Base-by-base conservation (phyloP, 306 rosid species). In the Acacia crassicarpa region DNA sequence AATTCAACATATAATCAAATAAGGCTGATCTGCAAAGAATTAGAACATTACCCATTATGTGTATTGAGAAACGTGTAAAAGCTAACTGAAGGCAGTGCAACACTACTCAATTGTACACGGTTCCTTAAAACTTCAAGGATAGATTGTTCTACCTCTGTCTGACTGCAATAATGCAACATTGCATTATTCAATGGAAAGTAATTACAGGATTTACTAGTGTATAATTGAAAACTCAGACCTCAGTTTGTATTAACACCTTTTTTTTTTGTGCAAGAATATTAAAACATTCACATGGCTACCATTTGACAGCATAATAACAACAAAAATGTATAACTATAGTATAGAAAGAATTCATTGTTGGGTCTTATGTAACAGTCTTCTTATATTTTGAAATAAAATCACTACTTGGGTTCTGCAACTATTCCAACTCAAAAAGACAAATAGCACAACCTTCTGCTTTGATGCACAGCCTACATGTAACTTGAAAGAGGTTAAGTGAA, bases 91-190 rank as follows among this genome's bases (percentile, higher is more conserved):
- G 99, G 99, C 77, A 95, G 87, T 46, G 97, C 96, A 74, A 86
- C 91, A 86, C 87, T 89, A 78, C 91, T 95, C 86, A 95, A 89
- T 89, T 95, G 98, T 79, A 95, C 99, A 73, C 99, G 94, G 86
- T 90, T 95, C 89, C 98, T 90, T 70, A 95, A 89, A 87, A 93
- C 99, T 56, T 95, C 99, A 82, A 95, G 94, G 84, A 95, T 93
- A 70, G 94, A 93, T 72, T 93, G 95, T 75, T 95, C 99, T 73
- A 93, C 97, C 84, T 92, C 98, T 49, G 92, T 68, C 45, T 96
- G 89, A 82, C 99, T 95, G 91, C 75, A 88, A 86, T 15, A 84
- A 82, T 72, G 38, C 76, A 89, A 80, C 72, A 83, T 10, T 61
- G 76, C 40, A 45, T 72, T 68, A 75, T 53, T 80, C 63, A 88